Evolutionary conservation across 2,329 filamentous ascomycete species (phyloP).

Genomic region (Metarhizium rileyi): DNA sequence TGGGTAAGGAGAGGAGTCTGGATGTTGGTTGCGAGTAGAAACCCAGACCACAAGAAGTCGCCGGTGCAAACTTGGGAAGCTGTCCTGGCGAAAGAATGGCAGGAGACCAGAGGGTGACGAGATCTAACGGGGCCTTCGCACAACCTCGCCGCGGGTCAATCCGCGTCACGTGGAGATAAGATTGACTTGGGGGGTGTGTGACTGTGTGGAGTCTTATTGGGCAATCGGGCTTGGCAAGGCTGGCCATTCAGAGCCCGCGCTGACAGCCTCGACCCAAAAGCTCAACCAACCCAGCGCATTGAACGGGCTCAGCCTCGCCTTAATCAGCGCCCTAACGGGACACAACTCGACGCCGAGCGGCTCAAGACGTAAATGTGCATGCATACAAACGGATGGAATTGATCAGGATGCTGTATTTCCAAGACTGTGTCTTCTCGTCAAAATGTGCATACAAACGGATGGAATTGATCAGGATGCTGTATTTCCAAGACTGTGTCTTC

Average conservation of each 20-base stretch:
- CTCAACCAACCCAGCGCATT: too few species aligned
- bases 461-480: too few species aligned
- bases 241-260: slow-evolving; percentile 2
- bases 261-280: not conserved
- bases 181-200: not conserved
- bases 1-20: not conserved
- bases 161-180: slow-evolving; percentile 27
- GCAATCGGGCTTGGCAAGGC: not conserved
- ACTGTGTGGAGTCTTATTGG: not conserved
- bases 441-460: too few species aligned
- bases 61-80: slow-evolving; percentile 26
- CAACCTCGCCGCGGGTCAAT: slow-evolving; percentile 18
- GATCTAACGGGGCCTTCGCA: slow-evolving; percentile 20
- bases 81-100: slow-evolving; percentile 19
- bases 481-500: too few species aligned
- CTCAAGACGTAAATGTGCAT: too few species aligned
- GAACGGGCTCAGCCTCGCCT: not conserved
- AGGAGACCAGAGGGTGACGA: slow-evolving; percentile 26
- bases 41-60: slow-evolving; percentile 5
- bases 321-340: too few species aligned
- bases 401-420: too few species aligned
- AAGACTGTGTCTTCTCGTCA: too few species aligned
- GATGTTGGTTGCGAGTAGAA: slow-evolving; percentile 6
- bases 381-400: too few species aligned
- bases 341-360: too few species aligned